These are phyloP conservation scores for Phytophthora boehmeriae DNA, from an alignment of 352 stramenopile genomes.

Conservation along the genomic window DNA sequence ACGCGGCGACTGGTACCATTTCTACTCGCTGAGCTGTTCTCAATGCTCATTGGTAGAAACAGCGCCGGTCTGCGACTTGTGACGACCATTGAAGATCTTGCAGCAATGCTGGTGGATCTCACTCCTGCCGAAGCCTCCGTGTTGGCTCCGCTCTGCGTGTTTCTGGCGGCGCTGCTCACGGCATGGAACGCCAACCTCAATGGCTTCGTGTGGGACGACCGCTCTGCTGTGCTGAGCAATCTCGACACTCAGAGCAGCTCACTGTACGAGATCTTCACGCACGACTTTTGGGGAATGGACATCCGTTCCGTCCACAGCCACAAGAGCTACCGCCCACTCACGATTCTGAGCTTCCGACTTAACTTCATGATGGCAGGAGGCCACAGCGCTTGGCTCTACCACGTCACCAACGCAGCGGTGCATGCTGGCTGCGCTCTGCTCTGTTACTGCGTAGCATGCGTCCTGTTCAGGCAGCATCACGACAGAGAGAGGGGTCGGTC, in stretches of 20 bases:
- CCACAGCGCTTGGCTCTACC: slow-evolving; percentile 60
- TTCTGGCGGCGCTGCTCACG: slow-evolving; percentile 44
- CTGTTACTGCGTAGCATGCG: slow-evolving; percentile 50
- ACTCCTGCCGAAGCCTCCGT: slow-evolving; percentile 13
- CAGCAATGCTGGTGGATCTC: slow-evolving; percentile 24
- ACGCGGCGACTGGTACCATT: slow-evolving; percentile 14
- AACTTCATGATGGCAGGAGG: slow-evolving; percentile 59
- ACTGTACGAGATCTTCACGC: slow-evolving; percentile 55
- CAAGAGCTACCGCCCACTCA: slow-evolving; percentile 90
- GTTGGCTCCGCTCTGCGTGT: slow-evolving; percentile 22
- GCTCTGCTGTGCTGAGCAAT: slow-evolving; percentile 79
- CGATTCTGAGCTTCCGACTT: slow-evolving; percentile 76
- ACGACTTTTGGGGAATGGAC: slow-evolving; percentile 89
- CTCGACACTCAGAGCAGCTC: slow-evolving; percentile 48
- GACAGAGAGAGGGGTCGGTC: background rate
- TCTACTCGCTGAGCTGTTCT: background rate
- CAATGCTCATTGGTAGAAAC: slow-evolving; percentile 21
- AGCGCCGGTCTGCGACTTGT: background rate
- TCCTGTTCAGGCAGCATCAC: slow-evolving; percentile 36
- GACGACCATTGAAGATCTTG: slow-evolving; percentile 2
- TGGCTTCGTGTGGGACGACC: slow-evolving; percentile 92
- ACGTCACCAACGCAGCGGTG: slow-evolving; percentile 77
- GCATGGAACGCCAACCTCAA: slow-evolving; percentile 60
- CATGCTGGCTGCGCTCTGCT: slow-evolving; percentile 69
- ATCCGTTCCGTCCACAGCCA: slow-evolving; percentile 70